Conservation (phyloP, 345 rosid species). For the Salix suchowensis region DNA sequence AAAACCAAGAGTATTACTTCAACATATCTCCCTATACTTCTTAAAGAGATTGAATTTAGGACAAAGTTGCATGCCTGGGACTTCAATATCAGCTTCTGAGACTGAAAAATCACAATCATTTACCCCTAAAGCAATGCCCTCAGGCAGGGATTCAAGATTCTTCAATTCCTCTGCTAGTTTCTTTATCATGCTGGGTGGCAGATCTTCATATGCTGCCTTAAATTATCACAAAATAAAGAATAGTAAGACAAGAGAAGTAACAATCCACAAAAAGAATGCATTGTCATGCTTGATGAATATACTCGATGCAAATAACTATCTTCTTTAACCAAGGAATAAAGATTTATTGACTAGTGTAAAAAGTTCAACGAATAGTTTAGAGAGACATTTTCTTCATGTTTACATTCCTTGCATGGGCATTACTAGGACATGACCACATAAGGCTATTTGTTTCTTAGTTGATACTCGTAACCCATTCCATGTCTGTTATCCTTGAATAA, state of each 20-base stretch:
- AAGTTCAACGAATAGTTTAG: background rate
- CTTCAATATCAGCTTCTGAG: constrained; percentile 77
- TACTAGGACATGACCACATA: background rate
- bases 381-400: background rate
- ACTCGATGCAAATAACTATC: background rate
- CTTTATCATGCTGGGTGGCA: background rate
- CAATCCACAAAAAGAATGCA: background rate
- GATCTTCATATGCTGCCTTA: background rate
- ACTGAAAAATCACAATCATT: background rate
- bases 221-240: background rate
- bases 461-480: background rate
- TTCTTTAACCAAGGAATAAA: background rate
- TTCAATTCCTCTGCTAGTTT: background rate
- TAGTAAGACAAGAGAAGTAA: background rate
- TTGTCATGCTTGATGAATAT: background rate
- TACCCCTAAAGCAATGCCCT: background rate
- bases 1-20: constrained; percentile 19
- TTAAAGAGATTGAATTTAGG: background rate
- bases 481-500: background rate
- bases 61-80: constrained; percentile 60
- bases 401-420: background rate
- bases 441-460: background rate
- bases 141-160: background rate
- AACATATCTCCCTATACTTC: background rate
- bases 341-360: background rate